Evolutionary conservation across 2,329 filamentous ascomycete genomes (phyloP), one percentile per base, ranked within the genome.

Genomic region (Cadophora sp.): DNA sequence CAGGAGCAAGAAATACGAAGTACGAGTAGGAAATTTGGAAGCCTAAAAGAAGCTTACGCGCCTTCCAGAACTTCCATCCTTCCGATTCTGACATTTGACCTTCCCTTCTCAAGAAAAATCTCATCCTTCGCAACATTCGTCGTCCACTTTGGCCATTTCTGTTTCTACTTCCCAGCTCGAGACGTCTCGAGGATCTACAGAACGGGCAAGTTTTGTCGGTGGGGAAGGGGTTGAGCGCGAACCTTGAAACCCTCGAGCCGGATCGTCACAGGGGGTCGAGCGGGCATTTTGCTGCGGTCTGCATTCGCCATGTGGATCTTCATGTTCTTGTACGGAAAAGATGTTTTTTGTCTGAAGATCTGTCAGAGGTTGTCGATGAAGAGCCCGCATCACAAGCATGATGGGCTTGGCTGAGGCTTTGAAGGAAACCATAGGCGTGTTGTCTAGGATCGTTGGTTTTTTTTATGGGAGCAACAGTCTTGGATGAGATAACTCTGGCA

Each of bases 341-440:
- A n/a, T 24, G 59, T 50, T 62, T 50, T 22, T 50, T 29, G 12
- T 48, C 40, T 48, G 59, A 48, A 62, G 59, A 50, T 62, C 59
- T 62, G 59, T 62, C 4, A 62, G 24, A 50, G 40, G 19, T 48
- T 50, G 58, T 34, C 40, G 40, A 12, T 24, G 40, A 31, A 48
- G 19, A 59, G 55, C 1, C 31, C 9, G 9, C 22, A 26, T 59
- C n/a, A 24, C 37, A 43, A 48, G 40, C 26, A 19, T n/a, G 11
- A 48, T 34, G 27, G 16, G 24, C 26, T 62, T 62, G 58, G 27
- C 59, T 48, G 40, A 31, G 59, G 59, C 7, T 26, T 31, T 29
- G 40, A 31, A 26, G 59, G 40, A 62, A 62, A 50, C 59, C 59
- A 31, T 62, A 62, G 59, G 59, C 59, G 59, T 48, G 59, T 48